Evolutionary conservation across 345 rosid genomes (phyloP), one percentile per base, ranked within the genome.

Genomic region (Euphorbia tirucalli): DNA sequence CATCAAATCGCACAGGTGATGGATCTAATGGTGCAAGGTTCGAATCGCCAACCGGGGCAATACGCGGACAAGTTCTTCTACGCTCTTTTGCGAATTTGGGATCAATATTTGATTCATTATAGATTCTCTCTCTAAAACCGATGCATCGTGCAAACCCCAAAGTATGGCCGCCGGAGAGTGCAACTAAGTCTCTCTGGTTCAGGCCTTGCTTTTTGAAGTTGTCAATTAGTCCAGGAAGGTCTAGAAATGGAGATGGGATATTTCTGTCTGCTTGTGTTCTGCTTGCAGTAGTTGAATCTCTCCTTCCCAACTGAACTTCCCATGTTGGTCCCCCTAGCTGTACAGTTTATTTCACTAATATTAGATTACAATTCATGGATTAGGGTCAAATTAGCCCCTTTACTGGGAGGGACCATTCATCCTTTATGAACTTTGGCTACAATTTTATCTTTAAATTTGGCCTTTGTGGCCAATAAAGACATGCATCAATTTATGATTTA

Each of bases 211-310:
- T 78, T 28, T 71, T 76, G 80, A 86, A 88, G 74, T 41, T 77
- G n/a, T 28, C 14, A 50, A 83, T 69, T 8, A 85, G 78, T 19
- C 16, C 79, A 0, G 77, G 50, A n/a, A 86, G 84, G 74, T 79
- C 74, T 77, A 71, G 10, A 52, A 58, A 61, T 19, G 88, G 88
- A 0, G 78, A 5, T 1, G 90, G 87, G 2, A 86, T 50, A 76
- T 80, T 68, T 0, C 0, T 2, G 49, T 80, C 22, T 2, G 88
- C 86, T 0, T 67, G 16, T 0, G 80, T 54, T 7, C 56, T 63
- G 69, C 72, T 87, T 52, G 90, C 89, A 0, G 83, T 84, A 25
- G 83, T 77, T 3, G 94, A 84, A 71, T 86, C 94, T 83, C 87
- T 86, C 56, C 94, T 86, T 2, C 94, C 91, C 19, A 89, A 56